Evolutionary conservation across 805 yeast genomes (phyloP).

Genomic region (Cyberlindnera americana): DNA sequence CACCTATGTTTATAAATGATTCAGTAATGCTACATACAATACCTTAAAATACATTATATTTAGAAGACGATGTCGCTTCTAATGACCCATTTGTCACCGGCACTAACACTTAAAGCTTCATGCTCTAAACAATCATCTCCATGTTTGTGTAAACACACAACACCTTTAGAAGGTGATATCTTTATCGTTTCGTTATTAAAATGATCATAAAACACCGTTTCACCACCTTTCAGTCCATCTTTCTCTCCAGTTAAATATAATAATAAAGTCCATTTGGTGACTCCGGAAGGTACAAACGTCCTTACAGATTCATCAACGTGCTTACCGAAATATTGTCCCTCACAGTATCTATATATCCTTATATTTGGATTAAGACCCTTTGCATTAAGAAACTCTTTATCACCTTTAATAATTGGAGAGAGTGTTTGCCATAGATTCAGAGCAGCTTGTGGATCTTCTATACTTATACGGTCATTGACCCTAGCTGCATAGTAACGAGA

Average conservation of each 20-base stretch:
- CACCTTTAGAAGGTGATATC: slow-evolving; percentile 49
- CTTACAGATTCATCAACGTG: slow-evolving; percentile 59
- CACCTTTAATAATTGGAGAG: slow-evolving; percentile 28
- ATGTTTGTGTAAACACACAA: slow-evolving; percentile 61
- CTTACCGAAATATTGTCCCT: slow-evolving; percentile 56
- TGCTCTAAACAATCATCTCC: slow-evolving; percentile 62
- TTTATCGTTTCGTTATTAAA: slow-evolving; percentile 26
- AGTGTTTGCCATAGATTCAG: slow-evolving; percentile 43
- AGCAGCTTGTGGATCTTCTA: slow-evolving; percentile 38
- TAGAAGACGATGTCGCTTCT: slow-evolving; percentile 51
- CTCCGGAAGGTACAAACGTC: slow-evolving; percentile 32
- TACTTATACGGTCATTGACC: slow-evolving; percentile 47
- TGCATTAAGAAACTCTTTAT: slow-evolving; percentile 35
- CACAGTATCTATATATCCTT: slow-evolving; percentile 49
- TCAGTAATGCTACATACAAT: no score
- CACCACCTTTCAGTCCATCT: slow-evolving; percentile 56
- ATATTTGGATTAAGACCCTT: slow-evolving; percentile 53
- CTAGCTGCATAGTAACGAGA: slow-evolving; percentile 54
- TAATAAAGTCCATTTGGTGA: slow-evolving; percentile 57
- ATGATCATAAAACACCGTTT: slow-evolving; percentile 47
- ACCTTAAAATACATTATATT: neutral
- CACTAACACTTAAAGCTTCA: slow-evolving; percentile 49
- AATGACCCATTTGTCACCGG: slow-evolving; percentile 60
- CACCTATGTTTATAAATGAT: no score
- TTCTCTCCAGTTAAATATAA: slow-evolving; percentile 51